phyloP scores from a whole-genome alignment of 129 eudicot genomes.

The Ambrosia artemisiifolia region DNA sequence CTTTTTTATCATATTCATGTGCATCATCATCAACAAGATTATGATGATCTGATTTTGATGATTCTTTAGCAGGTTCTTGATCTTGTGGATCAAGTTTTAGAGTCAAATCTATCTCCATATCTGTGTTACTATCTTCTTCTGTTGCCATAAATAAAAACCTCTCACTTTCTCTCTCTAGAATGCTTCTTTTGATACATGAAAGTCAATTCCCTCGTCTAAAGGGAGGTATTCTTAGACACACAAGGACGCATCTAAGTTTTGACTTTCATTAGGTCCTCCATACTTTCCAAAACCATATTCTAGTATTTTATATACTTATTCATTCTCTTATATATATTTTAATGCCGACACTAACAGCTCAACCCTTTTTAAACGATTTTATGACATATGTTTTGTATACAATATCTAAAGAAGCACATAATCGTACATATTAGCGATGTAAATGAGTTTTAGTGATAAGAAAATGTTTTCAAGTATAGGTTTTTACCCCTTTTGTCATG shows the following conservation, averaged over 20 bases:
- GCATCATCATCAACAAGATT: conserved; percentile 8
- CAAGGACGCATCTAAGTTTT: conserved; percentile 67
- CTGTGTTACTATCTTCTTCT: conserved; percentile 24
- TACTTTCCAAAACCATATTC: conserved; percentile 16
- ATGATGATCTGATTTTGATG: conserved; percentile 27
- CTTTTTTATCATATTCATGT: conserved; percentile 12
- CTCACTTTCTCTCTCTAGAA: conserved; percentile 18
- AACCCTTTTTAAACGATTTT: too few species aligned
- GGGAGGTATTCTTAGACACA: conserved; percentile 43
- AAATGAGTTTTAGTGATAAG: too few species aligned
- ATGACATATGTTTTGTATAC: too few species aligned
- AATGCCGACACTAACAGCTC: neutral
- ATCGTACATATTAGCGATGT: too few species aligned
- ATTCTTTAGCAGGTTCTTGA: conserved; percentile 30
- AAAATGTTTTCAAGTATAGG: too few species aligned
- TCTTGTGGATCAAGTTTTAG: conserved; percentile 55
- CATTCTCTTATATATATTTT: neutral
- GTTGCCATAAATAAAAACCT: conserved; percentile 25
- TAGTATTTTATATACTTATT: neutral
- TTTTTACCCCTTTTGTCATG: too few species aligned
- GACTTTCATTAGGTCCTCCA: conserved; percentile 54
- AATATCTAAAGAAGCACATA: too few species aligned
- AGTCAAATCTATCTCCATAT: conserved; percentile 61
- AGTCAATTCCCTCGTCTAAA: conserved; percentile 75
- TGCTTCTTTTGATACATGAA: conserved; percentile 62